phyloP scores from a whole-genome alignment of 805 yeast genomes.

The Teunomyces barrocoloradensis region DNA sequence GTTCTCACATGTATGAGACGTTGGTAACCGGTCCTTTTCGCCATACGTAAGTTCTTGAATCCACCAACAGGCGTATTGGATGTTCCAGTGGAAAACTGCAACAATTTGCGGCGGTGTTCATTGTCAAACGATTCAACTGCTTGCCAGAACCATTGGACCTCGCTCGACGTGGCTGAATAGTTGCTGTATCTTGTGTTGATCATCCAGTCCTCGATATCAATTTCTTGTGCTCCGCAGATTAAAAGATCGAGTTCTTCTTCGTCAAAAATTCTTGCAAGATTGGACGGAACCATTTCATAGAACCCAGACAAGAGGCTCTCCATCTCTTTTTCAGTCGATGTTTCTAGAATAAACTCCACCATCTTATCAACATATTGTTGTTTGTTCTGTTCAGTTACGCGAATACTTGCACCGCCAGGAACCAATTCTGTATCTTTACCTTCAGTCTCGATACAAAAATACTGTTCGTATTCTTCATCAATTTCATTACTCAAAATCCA shows the following conservation, averaged over 20 bases:
- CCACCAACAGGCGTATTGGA: slow-evolving; percentile 95
- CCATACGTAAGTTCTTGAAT: slow-evolving; percentile 84
- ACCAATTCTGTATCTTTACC: slow-evolving; percentile 81
- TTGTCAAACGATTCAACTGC: slow-evolving; percentile 91
- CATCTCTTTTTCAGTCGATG: slow-evolving; percentile 84
- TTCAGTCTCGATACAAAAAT: slow-evolving; percentile 87
- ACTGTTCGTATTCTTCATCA: slow-evolving; percentile 91
- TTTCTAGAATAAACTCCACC: slow-evolving; percentile 80
- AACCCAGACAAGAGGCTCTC: slow-evolving; percentile 82
- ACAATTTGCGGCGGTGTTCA: slow-evolving; percentile 88
- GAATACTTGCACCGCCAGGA: slow-evolving; percentile 75
- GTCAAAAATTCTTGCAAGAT: slow-evolving; percentile 66
- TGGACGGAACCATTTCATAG: slow-evolving; percentile 83
- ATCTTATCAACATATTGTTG: slow-evolving; percentile 82
- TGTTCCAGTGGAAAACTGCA: slow-evolving; percentile 97
- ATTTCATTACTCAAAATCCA: slow-evolving; percentile 98
- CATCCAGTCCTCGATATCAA: slow-evolving; percentile 95
- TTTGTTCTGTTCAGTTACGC: slow-evolving; percentile 89
- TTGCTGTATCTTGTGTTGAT: slow-evolving; percentile 77
- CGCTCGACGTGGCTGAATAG: slow-evolving; percentile 78
- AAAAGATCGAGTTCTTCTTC: slow-evolving; percentile 92
- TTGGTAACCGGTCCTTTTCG: slow-evolving; percentile 78
- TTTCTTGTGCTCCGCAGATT: slow-evolving; percentile 92
- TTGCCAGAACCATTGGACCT: slow-evolving; percentile 96
- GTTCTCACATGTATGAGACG: slow-evolving; percentile 96